Conservation (phyloP, 116 monocot species). For the Iris pallida region DNA sequence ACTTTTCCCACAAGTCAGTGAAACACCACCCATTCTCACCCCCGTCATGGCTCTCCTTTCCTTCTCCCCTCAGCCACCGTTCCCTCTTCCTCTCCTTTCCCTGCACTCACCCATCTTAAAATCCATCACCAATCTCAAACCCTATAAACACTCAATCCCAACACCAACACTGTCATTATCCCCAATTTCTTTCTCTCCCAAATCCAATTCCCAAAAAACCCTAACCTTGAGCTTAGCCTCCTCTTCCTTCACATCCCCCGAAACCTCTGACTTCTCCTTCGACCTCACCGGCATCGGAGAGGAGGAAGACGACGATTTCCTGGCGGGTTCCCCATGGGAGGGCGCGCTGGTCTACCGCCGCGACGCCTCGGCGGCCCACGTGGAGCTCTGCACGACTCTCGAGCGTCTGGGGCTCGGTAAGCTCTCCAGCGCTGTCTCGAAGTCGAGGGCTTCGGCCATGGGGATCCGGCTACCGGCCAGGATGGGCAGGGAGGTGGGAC, state of each 20-base stretch:
- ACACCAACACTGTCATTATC: background rate
- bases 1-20: no score
- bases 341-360: conserved; percentile 81
- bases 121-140: conserved; percentile 6
- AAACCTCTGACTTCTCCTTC: conserved; percentile 15
- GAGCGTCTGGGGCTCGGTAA: conserved; percentile 72
- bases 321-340: conserved; percentile 68
- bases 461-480: conserved; percentile 54
- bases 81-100: conserved; percentile 2
- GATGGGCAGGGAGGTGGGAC: conserved; percentile 8
- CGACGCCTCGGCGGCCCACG: conserved; percentile 59
- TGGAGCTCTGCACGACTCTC: conserved; percentile 79
- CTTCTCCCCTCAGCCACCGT: background rate
- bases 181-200: background rate
- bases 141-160: conserved; percentile 7
- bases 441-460: conserved; percentile 73
- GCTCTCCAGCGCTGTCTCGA: conserved; percentile 53
- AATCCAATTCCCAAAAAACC: background rate
- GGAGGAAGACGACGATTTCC: conserved; percentile 18
- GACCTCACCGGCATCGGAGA: conserved; percentile 18
- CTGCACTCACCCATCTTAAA: conserved; percentile 7
- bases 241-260: conserved; percentile 2
- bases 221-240: background rate
- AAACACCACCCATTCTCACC: background rate
- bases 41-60: conserved; percentile 11